A percentile compares a stretch with the other conserved stretches of the same genome.
Conservation (phyloP, 1,284 basidiomycete species). For the Microbotryomycetes sp. region DNA sequence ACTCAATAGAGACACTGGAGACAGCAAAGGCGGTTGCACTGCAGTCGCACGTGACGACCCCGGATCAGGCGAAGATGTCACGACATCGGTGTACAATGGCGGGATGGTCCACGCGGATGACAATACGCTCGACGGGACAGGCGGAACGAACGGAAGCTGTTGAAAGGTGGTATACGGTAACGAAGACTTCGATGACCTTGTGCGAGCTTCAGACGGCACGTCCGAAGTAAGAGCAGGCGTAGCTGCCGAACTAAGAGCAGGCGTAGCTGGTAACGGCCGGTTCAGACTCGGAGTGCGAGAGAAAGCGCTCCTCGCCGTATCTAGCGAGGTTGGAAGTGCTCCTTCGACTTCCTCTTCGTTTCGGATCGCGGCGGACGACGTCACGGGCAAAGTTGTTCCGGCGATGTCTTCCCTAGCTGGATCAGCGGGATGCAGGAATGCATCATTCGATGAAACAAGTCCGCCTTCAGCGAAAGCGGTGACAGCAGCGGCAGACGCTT, state of each 20-base stretch:
- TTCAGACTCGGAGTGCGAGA: background rate
- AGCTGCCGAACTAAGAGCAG: background rate
- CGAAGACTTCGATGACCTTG: background rate
- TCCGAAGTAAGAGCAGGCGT: background rate
- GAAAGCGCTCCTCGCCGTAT: background rate
- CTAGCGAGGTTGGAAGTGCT: background rate
- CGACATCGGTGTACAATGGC: conserved; percentile 68
- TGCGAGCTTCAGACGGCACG: background rate
- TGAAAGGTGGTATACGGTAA: conserved; percentile 70
- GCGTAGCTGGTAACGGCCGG: background rate
- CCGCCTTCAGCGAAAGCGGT: background rate
- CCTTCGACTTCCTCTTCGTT: background rate
- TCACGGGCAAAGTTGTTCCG: background rate
- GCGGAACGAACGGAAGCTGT: conserved; percentile 70
- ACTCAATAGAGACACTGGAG: conserved; percentile 67
- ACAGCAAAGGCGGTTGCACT: conserved; percentile 52
- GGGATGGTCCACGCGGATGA: conserved; percentile 81
- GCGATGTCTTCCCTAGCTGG: background rate
- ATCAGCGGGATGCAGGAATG: conserved; percentile 16
- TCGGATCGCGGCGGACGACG: background rate
- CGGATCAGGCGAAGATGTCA: conserved; percentile 39
- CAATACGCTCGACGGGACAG: conserved; percentile 72
- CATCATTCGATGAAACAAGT: background rate
- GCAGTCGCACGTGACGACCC: conserved; percentile 35
- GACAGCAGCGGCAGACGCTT: conserved; percentile 15